Conservation (phyloP, 345 rosid genomes). For the Salix suchowensis region DNA sequence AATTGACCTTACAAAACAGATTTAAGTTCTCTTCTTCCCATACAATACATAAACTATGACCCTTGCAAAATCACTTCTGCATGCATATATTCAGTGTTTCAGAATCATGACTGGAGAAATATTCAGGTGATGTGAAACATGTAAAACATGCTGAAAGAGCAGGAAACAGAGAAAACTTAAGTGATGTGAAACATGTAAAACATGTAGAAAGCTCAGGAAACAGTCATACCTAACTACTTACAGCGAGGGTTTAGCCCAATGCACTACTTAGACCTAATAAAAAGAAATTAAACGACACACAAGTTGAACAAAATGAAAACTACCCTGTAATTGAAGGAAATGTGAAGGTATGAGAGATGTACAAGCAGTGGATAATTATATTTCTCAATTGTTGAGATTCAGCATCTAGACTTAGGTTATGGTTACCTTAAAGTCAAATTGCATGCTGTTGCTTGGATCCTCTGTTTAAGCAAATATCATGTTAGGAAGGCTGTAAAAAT, state of each 20-base stretch:
- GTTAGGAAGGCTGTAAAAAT: neutral
- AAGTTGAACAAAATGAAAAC: neutral
- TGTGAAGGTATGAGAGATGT: neutral
- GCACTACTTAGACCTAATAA: neutral
- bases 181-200: neutral
- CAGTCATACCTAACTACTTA: neutral
- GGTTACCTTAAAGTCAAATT: neutral
- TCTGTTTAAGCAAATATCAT: neutral
- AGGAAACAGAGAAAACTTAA: neutral
- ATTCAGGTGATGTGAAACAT: neutral
- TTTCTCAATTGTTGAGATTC: neutral
- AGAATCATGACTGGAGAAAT: neutral
- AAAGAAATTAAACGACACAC: neutral
- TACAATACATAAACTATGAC: neutral
- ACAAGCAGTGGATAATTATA: neutral
- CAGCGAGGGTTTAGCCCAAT: neutral
- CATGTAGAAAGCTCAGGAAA: neutral
- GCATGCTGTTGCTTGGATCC: neutral
- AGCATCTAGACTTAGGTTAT: neutral
- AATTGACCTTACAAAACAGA: neutral
- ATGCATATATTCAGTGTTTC: neutral
- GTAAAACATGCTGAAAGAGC: neutral
- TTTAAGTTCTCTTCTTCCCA: too few relatives aligned
- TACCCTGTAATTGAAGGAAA: neutral
- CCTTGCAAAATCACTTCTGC: neutral